These are phyloP conservation scores for Aspergillus neoniger DNA, from an alignment of 2,329 filamentous ascomycete genomes.

Conservation along the genomic window DNA sequence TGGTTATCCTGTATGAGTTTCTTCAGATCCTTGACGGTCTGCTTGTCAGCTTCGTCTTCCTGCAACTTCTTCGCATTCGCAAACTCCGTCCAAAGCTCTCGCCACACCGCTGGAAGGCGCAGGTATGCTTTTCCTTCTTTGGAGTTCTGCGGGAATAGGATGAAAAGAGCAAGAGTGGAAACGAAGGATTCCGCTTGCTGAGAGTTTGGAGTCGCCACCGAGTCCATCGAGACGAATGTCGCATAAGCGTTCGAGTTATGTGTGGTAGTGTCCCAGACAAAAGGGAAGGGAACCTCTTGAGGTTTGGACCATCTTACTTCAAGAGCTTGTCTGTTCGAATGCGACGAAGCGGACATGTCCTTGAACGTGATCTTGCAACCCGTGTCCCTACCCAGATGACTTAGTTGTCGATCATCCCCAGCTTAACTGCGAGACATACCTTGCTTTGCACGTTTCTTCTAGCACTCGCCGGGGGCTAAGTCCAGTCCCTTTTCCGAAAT, in stretches of 20 bases:
- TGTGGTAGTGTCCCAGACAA: slow-evolving; percentile 45
- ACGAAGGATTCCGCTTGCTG: slow-evolving; percentile 87
- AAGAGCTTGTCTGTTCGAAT: slow-evolving; percentile 74
- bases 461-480: slow-evolving; percentile 73
- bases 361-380: slow-evolving; percentile 67
- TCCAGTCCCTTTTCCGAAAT: slow-evolving; percentile 83
- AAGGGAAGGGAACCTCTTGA: slow-evolving; percentile 56
- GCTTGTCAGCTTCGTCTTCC: slow-evolving; percentile 69
- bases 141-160: slow-evolving; percentile 72
- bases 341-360: slow-evolving; percentile 70
- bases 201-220: slow-evolving; percentile 70
- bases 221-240: slow-evolving; percentile 70
- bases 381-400: slow-evolving; percentile 60
- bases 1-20: slow-evolving; percentile 39
- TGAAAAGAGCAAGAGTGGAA: slow-evolving; percentile 78
- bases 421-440: slow-evolving; percentile 47
- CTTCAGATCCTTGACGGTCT: slow-evolving; percentile 65
- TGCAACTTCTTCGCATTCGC: slow-evolving; percentile 69
- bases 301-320: slow-evolving; percentile 77
- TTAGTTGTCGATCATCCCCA: background rate
- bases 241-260: slow-evolving; percentile 48
- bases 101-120: slow-evolving; percentile 76
- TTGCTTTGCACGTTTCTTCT: slow-evolving; percentile 84
- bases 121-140: slow-evolving; percentile 86
- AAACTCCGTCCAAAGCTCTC: slow-evolving; percentile 82